Evolutionary conservation across 768 basidiomycete species (phyloP), one percentile per base, ranked within the genome.

Genomic region (Porphyrellus cyaneotinctus): DNA sequence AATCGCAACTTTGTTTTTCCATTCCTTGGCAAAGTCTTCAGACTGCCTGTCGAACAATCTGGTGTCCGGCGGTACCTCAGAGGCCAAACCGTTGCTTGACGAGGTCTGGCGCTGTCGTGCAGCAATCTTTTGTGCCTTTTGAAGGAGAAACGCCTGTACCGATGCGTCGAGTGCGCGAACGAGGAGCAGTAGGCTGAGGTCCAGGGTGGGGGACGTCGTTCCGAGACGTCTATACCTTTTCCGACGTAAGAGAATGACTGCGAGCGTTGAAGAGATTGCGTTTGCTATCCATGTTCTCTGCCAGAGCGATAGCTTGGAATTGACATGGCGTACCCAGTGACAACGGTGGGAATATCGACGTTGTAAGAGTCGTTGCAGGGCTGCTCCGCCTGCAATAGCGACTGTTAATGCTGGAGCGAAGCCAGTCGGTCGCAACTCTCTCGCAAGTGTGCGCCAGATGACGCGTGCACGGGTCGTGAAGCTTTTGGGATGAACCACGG

Each of bases 341-440:
- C 12, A 30, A 26, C 1, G 24, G 18, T 46, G 44, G 45, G 28
- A 10, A 43, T 41, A 33, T 38, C 41, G 51, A 38, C 15, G 30
- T 23, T 61, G 60, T 36, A 69, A 42, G 14, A 81, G 49, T 28
- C 72, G 70, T 46, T 74, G 74, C 18, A 90, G 62, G 32, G 74
- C 70, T 28, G 78, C 75, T 3, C 87, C 87, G 9, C 88, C 88
- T 0, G 78, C 86, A 6, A 88, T 73, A 15, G 82, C 67, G 7
- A 80, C 61, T 0, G 87, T 81, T 49, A 88, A 78, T 26, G 85
- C 78, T 51, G 79, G 84, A 7, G 89, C 84, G 65, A 91, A 87
- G 14, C 87, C 82, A 51, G 80, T 81, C 33, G 75, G 56, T 9
- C 78, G 75, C 12, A 87, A 65, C 61, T 90, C 87, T 36, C 79